Evolutionary conservation across 495 filamentous ascomycete species (phyloP), one percentile per base, ranked within the genome.

Genomic region (Neurospora sp.): DNA sequence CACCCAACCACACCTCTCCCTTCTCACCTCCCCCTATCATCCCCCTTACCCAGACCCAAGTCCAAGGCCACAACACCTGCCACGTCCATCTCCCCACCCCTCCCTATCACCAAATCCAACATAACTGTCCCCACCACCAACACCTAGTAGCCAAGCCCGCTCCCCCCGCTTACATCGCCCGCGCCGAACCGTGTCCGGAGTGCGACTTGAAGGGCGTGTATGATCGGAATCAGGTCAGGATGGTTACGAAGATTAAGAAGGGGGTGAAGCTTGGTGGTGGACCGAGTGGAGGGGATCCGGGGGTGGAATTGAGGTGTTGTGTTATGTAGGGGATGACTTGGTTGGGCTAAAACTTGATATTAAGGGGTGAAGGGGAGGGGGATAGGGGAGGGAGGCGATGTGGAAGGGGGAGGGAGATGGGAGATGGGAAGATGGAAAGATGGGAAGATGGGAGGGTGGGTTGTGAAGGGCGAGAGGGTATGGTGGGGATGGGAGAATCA

Each of bases 241-340:
- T 84, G 78, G 75, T 85, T 15, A 40, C 73, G 39, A 66, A 74
- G 42, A 71, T 82, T 21, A 70, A 71, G 34, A 70, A 74, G 7
- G 80, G 80, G 54, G 73, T 82, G 37, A 78, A 80, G 24, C 81
- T 81, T 80, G 84, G 83, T 7, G 34, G 75, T 37, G 83, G 84
- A 21, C 83, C 83, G 13, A 78, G 74, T 15, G 78, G 73, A 70
- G 7, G 59, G 24, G 83, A 85, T 70, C 72, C 77, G 0, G 83
- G 84, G 36, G 48, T 79, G 34, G 82, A 84, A 76, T 0, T 79
- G 11, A 15, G 38, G 40, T 79, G 77, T 39, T 82, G 81, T 77
- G 72, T 83, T 5, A 81, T 85, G 82, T 45, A 9, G 10, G 38
- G 1, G 9, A 2, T 2, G 79, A 82, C 11, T 15, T 39, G 39